Evolutionary conservation across 108 stramenopile species (phyloP).

Genomic region (Nitzschia putrida): DNA sequence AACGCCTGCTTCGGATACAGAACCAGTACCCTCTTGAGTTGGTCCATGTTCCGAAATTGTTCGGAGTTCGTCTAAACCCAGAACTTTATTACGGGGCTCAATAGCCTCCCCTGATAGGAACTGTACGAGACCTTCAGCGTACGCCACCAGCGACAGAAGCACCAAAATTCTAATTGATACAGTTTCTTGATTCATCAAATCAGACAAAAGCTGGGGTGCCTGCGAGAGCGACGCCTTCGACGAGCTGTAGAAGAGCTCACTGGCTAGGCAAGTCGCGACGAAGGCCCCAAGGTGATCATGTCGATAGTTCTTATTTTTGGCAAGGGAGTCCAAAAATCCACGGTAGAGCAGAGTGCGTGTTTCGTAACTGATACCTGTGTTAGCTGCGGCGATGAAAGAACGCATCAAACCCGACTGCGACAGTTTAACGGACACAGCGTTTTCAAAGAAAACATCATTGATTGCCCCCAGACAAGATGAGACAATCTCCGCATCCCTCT

Average conservation of each 20-base stretch:
- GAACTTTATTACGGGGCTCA: background rate
- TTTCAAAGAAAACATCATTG: slow-evolving; percentile 58
- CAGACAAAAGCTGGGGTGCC: background rate
- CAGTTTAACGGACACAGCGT: slow-evolving; percentile 48
- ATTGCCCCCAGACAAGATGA: slow-evolving; percentile 35
- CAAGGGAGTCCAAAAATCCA: slow-evolving; percentile 47
- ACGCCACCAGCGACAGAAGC: slow-evolving; percentile 41
- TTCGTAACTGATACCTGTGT: background rate
- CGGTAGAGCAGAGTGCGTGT: slow-evolving; percentile 26
- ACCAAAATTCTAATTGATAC: background rate
- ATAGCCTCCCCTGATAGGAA: background rate
- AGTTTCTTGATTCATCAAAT: background rate
- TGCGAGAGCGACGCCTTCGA: background rate
- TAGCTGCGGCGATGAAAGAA: slow-evolving; percentile 29
- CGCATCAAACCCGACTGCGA: slow-evolving; percentile 48
- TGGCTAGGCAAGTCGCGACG: slow-evolving; percentile 50
- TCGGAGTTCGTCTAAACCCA: background rate
- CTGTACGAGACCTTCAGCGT: slow-evolving; percentile 43
- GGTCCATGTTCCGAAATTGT: background rate
- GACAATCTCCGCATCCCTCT: slow-evolving; percentile 17
- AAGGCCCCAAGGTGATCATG: slow-evolving; percentile 40
- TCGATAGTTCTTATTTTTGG: background rate
- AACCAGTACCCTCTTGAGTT: background rate
- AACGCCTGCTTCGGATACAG: background rate
- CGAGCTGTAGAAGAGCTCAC: slow-evolving; percentile 18